phyloP scores from a whole-genome alignment of 2,329 filamentous ascomycete species.

The Thielaviopsis euricoi region DNA sequence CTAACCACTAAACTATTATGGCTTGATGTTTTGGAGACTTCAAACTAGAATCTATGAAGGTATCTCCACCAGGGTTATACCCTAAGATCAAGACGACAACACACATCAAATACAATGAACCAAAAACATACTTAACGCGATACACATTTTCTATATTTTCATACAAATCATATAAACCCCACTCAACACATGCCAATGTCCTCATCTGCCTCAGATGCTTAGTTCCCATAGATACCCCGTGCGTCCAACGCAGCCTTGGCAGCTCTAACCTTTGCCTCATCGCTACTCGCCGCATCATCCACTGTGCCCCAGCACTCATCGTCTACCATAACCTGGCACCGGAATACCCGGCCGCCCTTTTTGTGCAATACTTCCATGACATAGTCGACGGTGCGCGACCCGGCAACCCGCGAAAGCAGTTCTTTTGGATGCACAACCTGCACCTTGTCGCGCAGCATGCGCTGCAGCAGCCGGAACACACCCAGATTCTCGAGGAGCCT shows the following conservation, averaged over 20 bases:
- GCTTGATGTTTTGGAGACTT: neutral
- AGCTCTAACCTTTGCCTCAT: slow-evolving; percentile 39
- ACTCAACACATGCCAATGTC: neutral
- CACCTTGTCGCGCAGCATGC: slow-evolving; percentile 42
- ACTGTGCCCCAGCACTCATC: slow-evolving; percentile 29
- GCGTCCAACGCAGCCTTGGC: slow-evolving; percentile 19
- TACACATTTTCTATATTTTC: too few species aligned
- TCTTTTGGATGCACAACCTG: slow-evolving; percentile 51
- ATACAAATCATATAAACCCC: neutral
- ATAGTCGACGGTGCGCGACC: slow-evolving; percentile 25
- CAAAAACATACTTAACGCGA: too few species aligned
- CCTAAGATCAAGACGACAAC: neutral
- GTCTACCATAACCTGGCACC: slow-evolving; percentile 35
- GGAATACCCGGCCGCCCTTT: slow-evolving; percentile 36
- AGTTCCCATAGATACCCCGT: neutral
- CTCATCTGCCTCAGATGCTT: neutral
- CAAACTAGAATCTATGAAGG: neutral
- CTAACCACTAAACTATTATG: slow-evolving; percentile 13
- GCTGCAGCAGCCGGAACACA: slow-evolving; percentile 43
- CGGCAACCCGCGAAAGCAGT: neutral
- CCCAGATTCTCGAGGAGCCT: slow-evolving; percentile 46
- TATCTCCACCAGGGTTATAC: neutral
- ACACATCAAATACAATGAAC: too few species aligned
- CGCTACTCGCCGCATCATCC: slow-evolving; percentile 26
- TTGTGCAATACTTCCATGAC: slow-evolving; percentile 37